Conservation (phyloP, 345 rosid genomes). For the Turnera subulata region DNA sequence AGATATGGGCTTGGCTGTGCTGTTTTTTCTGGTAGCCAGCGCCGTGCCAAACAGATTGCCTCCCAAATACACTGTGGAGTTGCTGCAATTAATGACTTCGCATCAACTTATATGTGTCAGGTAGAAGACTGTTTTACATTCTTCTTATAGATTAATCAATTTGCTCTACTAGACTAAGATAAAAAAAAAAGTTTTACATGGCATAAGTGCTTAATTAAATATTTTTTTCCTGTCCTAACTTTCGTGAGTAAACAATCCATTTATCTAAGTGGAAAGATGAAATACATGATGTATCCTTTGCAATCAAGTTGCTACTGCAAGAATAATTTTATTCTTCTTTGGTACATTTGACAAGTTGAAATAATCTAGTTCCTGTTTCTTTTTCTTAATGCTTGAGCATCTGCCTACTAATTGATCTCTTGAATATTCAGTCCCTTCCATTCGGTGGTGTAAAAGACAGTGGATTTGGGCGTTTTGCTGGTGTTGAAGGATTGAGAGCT, state of each 20-base stretch:
- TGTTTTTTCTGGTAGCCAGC: conserved; percentile 79
- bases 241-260: too few species aligned
- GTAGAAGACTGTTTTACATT: conserved; percentile 31
- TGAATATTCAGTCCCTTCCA: conserved; percentile 70
- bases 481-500: conserved; percentile 89
- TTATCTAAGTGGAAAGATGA: too few species aligned
- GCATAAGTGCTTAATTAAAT: too few species aligned
- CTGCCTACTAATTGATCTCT: background rate
- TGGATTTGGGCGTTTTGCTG: conserved; percentile 95
- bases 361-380: too few species aligned
- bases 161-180: too few species aligned
- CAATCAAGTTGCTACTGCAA: too few species aligned
- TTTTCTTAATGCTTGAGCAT: too few species aligned
- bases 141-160: background rate
- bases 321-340: too few species aligned
- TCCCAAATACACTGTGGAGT: conserved; percentile 84
- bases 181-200: too few species aligned
- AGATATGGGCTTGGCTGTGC: conserved; percentile 95
- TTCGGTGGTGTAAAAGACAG: conserved; percentile 97
- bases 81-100: conserved; percentile 95
- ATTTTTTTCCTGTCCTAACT: too few species aligned
- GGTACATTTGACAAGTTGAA: too few species aligned
- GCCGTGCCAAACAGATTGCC: conserved; percentile 74
- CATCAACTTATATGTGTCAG: conserved; percentile 92
- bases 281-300: too few species aligned